Evolutionary conservation across 2,329 filamentous ascomycete species (phyloP), one percentile per base, ranked within the genome.

Genomic region (Aphanoascus verrucosus): DNA sequence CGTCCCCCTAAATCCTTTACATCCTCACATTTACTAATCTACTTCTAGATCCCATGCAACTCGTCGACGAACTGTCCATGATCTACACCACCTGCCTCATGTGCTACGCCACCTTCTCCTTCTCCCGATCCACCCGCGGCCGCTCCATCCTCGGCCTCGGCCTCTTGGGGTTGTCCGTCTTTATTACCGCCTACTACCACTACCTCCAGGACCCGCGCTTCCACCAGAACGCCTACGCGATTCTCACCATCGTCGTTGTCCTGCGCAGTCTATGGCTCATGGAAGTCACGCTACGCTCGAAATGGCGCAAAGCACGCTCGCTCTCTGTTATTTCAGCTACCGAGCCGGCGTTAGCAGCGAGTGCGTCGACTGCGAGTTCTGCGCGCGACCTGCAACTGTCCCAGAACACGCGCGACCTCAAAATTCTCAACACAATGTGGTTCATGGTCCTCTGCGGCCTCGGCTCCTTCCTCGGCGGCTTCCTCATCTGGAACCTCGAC

Each of bases 161-260:
- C 12, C 74, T 87, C 8, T 64, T 81, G 5, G 69, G 69, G 8
- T 66, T 83, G 31, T 75, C 79, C n/a, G 67, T 72, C 37, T 85
- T 83, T 62, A 90, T 94, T 66, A 93, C 88, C 12, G 74, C 85
- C 40, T 80, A 85, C 67, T 94, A 94, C 69, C 85, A 89, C 64
- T 81, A 86, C 57, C 81, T 89, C 14, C 87, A 90, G 64, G 83
- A 94, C 59, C 87, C 88, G 0, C 74, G 80, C 1, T 94, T 94
- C 67, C 88, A 94, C 69, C 87, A 94, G 65, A 83, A 81, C 56
- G 84, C 84, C 3, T 94, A 89, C 61, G 86, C 82, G 1, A 64
- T 85, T 2, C 71, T 94, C 42, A 93, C 87, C 0, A 76, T 77
- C 4, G 74, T 82, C 41, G 81, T 91, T 19, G 75, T 93, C 20